Evolutionary conservation across 805 yeast genomes (phyloP).

Genomic region (Wickerhamiella cacticola): DNA sequence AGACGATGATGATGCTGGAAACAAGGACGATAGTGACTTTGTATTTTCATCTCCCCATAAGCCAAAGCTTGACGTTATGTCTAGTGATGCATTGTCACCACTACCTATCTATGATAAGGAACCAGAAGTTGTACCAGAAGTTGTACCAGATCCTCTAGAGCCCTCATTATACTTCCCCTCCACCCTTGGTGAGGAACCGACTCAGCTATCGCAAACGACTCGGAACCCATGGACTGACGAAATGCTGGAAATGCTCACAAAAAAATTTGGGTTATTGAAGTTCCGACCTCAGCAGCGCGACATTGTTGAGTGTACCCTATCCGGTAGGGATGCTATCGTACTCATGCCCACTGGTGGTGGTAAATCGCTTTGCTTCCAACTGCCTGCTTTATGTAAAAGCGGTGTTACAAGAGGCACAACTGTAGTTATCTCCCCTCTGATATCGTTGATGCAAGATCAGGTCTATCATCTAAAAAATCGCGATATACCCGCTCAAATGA

Average conservation of each 20-base stretch:
- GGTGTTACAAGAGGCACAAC: slow-evolving; percentile 78
- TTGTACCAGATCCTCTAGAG: neutral
- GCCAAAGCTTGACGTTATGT: neutral
- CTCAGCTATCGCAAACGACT: neutral
- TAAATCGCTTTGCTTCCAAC: slow-evolving; percentile 86
- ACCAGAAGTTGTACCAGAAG: neutral
- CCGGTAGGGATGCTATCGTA: slow-evolving; percentile 80
- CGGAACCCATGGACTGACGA: slow-evolving; percentile 54
- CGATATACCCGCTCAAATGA: slow-evolving; percentile 73
- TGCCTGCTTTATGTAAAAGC: slow-evolving; percentile 72
- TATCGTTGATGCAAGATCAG: slow-evolving; percentile 96
- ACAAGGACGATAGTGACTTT: too few relatives aligned
- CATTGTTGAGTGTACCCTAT: slow-evolving; percentile 66
- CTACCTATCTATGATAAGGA: neutral
- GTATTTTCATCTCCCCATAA: neutral
- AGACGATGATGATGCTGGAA: neutral
- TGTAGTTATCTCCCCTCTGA: slow-evolving; percentile 83
- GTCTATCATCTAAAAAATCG: slow-evolving; percentile 62
- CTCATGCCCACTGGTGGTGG: slow-evolving; percentile 99
- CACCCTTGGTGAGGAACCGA: neutral
- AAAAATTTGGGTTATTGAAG: slow-evolving; percentile 47
- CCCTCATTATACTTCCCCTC: neutral
- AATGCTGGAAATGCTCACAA: slow-evolving; percentile 43
- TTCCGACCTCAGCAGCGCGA: slow-evolving; percentile 80
- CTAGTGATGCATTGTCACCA: neutral